Percentiles rank a stretch among this genome's conserved stretches.
These are phyloP conservation scores for Phytopythium chamaehyphon DNA, from an alignment of 352 stramenopile genomes.

Conservation along the genomic window DNA sequence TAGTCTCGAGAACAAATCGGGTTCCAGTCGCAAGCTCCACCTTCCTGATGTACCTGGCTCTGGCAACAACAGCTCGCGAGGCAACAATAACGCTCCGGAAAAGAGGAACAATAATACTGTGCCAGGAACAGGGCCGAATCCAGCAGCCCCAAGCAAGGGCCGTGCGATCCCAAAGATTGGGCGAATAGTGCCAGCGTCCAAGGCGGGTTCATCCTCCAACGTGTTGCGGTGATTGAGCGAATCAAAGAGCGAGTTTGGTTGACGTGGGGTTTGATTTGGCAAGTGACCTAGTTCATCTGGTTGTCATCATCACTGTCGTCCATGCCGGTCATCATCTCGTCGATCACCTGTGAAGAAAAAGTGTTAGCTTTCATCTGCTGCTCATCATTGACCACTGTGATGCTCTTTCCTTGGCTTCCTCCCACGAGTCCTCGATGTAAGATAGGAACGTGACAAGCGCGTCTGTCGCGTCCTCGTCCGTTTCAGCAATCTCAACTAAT, in stretches of 20 bases:
- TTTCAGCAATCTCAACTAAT: constrained; percentile 42
- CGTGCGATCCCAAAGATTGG: constrained; percentile 50
- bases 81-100: constrained; percentile 14
- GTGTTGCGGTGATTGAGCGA: constrained; percentile 1
- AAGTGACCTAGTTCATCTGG: constrained; percentile 5
- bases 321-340: constrained; percentile 15
- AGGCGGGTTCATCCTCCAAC: constrained; percentile 12
- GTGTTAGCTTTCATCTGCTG: no score
- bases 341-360: constrained; percentile 14
- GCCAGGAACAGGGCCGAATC: no score
- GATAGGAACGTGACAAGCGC: constrained; percentile 51
- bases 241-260: neutral
- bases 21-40: constrained; percentile 18
- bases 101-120: constrained; percentile 1
- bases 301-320: constrained; percentile 12
- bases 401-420: constrained; percentile 52
- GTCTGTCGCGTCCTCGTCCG: constrained; percentile 43
- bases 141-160: constrained; percentile 7
- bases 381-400: neutral
- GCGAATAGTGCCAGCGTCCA: constrained; percentile 50
- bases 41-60: constrained; percentile 6
- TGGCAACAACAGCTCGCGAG: constrained; percentile 13
- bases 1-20: constrained; percentile 42
- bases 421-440: constrained; percentile 64
- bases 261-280: neutral